Evolutionary conservation across 768 basidiomycete species (phyloP), one percentile per base, ranked within the genome.

Genomic region (Naganishia antarctica): DNA sequence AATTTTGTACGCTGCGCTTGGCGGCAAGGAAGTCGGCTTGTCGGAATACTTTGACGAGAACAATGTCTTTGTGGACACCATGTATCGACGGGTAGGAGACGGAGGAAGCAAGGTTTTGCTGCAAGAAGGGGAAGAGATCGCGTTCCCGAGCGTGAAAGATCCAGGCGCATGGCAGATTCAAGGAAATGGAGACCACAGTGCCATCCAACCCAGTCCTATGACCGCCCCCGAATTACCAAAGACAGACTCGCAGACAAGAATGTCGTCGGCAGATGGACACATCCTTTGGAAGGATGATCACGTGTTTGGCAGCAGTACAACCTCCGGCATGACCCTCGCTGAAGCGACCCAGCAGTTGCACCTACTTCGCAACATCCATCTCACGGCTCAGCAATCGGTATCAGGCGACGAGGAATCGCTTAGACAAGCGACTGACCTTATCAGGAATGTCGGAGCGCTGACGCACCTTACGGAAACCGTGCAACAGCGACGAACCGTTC

Each of bases 11-110:
- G 25, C 43, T 18, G 48, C 62, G 0, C 26, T 51, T 2, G 28
- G 49, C 26, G 50, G 26, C 9, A 61, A 43, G 41, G 60, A 60
- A 23, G 50, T 47, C 43, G 49, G 21, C 41, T 18, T 53, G 43
- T 60, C 60, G 16, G 45, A 53, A 31, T 60, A 47, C 23, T 60
- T 60, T 57, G 53, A 57, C 25, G 53, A 57, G 26, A 57, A 57
- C 23, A n/a, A 29, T 25, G 25, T 57, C 21, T 57, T 57, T 40
- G 53, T 41, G 34, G 53, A 57, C 15, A 57, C 26, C 13, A 11
- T 57, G 37, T 18, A 57, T 40, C 53, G 53, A n/a, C 34, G 53
- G 23, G 37, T 26, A n/a, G 53, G 53, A 15, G 13, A 34, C 25
- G 53, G 53, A 9, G 37, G 32, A 25, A 7, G 34, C 31, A 34